A percentile compares a stretch with the other conserved stretches of the same genome.
Conservation (phyloP, 768 basidiomycete genomes). For the Lyophyllum atratum region DNA sequence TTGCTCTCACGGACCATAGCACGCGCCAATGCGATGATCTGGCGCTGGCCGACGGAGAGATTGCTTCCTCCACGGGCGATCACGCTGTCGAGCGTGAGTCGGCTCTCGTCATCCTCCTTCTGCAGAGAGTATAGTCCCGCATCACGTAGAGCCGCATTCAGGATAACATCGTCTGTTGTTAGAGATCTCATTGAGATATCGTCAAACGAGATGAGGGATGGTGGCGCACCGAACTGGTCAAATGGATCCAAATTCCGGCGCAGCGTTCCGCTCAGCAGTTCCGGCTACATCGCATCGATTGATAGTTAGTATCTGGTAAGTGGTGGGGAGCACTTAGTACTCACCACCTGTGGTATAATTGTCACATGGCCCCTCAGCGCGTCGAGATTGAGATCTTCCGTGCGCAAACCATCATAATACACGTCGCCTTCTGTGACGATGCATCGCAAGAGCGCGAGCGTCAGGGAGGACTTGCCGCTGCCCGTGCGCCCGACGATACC, state of each 20-base stretch:
- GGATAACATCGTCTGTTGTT: constrained; percentile 37
- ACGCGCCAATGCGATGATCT: constrained; percentile 66
- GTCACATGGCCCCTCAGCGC: constrained; percentile 56
- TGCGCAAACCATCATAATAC: constrained; percentile 53
- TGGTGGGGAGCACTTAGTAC: constrained; percentile 7
- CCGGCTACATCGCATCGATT: constrained; percentile 30
- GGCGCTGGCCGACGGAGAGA: constrained; percentile 77
- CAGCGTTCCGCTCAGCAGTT: constrained; percentile 60
- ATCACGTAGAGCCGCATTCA: constrained; percentile 40
- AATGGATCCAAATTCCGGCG: constrained; percentile 69
- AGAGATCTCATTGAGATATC: neutral
- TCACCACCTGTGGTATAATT: constrained; percentile 52
- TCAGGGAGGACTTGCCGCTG: constrained; percentile 47
- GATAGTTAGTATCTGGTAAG: neutral
- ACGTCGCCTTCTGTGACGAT: constrained; percentile 58
- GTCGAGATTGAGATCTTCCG: constrained; percentile 51
- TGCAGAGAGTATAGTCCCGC: constrained; percentile 42
- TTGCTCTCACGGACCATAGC: constrained; percentile 59
- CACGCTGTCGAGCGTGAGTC: constrained; percentile 44
- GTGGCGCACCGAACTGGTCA: constrained; percentile 39
- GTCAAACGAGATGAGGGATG: neutral
- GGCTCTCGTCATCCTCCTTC: constrained; percentile 43
- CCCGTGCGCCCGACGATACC: constrained; percentile 38
- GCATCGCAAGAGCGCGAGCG: constrained; percentile 55
- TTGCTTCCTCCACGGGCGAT: constrained; percentile 61